Evolutionary conservation across 2,329 filamentous ascomycete genomes (phyloP), one percentile per base, ranked within the genome.

Genomic region (Sordariomycetes sp.): DNA sequence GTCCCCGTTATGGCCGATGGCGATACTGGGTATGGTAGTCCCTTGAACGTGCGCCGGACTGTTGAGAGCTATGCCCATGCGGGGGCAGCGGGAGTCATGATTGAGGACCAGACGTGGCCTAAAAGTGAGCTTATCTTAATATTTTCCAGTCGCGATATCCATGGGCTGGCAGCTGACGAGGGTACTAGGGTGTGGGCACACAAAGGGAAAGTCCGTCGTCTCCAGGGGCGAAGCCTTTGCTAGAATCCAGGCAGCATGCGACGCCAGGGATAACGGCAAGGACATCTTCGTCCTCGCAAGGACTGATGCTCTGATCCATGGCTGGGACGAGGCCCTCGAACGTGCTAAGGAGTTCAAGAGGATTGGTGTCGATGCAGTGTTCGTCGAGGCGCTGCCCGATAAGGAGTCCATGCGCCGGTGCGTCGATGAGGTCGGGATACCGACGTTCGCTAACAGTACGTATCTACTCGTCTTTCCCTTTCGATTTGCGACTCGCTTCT

Each of bases 21-120:
- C 0, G 74, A 77, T 59, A 76, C 74, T 0, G 74, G 74, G 2
- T 76, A 76, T 56, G 74, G 74, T 5, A 69, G 71, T 48, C 71
- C 74, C 2, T 72, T 75, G 71, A 76, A 76, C 53, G 74, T 76
- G 1, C 68, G 67, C 45, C 61, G 74, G 17, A 75, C 74, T 0
- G 74, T 77, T 2, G 68, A 75, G 54, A 60, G 62, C 60, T 76
- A 71, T 61, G 73, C 74, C 0, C 60, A 64, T 4, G 73, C 73
- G 1, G 73, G 69, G 17, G 69, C 69, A 17, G 68, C 69, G 3
- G 69, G 69, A 0, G 60, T 70, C 34, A 69, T 70, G 72, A 74
- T 77, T 57, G 74, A 76, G 58, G 73, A 76, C 57, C 74, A 76
- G 60, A 74, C 71, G 1, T 77, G 74, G 74, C 74, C 74, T 7